Evolutionary conservation across 495 filamentous ascomycete genomes (phyloP).

Genomic region (Staphylotrichum tortipilum): DNA sequence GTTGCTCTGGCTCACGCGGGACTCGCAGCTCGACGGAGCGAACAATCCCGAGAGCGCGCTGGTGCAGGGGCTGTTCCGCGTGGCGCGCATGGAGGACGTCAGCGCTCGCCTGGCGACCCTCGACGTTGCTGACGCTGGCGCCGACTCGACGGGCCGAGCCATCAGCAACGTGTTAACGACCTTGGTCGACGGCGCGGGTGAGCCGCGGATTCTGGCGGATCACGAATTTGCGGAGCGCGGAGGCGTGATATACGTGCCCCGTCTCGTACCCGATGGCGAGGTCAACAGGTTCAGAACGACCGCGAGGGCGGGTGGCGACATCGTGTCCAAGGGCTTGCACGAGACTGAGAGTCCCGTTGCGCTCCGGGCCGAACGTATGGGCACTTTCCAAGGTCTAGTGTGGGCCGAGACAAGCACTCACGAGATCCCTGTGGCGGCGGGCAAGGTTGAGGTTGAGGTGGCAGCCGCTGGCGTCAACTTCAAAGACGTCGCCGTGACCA

Average conservation of each 20-base stretch:
- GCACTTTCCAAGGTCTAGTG: conserved; percentile 9
- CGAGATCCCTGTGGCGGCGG: neutral
- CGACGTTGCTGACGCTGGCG: conserved; percentile 22
- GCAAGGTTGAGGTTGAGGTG: conserved; percentile 23
- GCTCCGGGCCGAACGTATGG: conserved; percentile 14
- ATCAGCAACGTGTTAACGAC: conserved; percentile 7
- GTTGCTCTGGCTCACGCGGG: conserved; percentile 31
- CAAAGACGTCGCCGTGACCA: conserved; percentile 30
- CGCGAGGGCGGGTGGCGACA: neutral
- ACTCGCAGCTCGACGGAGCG: conserved; percentile 18
- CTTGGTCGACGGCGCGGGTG: neutral
- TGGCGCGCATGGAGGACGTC: conserved; percentile 23
- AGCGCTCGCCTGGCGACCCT: conserved; percentile 21
- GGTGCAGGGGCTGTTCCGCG: conserved; percentile 23
- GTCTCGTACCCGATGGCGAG: conserved; percentile 16
- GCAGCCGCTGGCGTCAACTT: conserved; percentile 35
- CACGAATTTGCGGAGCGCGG: conserved; percentile 27
- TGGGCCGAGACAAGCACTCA: neutral
- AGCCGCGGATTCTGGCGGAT: neutral
- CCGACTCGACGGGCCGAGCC: conserved; percentile 6
- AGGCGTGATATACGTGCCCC: conserved; percentile 24
- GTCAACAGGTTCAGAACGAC: conserved; percentile 12
- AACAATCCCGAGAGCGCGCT: conserved; percentile 25
- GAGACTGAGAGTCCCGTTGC: conserved; percentile 1
- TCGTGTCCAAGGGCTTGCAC: neutral